Conservation (phyloP, 2,329 filamentous ascomycete species). For the Fusarium neocosmosporiellum region DNA sequence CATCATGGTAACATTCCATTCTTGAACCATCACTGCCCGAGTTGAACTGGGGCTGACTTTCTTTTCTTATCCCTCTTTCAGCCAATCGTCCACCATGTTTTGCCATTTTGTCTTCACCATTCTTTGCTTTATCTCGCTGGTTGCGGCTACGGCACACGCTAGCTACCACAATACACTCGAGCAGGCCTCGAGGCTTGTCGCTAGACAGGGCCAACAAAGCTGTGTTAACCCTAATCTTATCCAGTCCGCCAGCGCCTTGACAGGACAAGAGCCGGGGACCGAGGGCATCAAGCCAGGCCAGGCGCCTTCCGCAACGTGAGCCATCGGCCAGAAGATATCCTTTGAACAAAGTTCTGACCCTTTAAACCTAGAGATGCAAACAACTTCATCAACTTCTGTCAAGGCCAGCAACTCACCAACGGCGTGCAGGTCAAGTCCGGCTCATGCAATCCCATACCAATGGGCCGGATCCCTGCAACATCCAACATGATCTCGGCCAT, state of each 20-base stretch:
- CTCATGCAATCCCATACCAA: conserved; percentile 71
- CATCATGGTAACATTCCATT: not conserved
- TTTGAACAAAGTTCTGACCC: not conserved
- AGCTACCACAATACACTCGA: not conserved
- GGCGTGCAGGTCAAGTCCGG: conserved; percentile 66
- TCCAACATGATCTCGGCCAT: conserved; percentile 66
- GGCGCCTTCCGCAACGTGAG: conserved; percentile 62
- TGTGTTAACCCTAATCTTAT: not conserved
- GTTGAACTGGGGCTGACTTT: not conserved
- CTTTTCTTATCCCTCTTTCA: not conserved
- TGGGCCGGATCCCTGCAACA: conserved; percentile 67
- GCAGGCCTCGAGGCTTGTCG: not conserved
- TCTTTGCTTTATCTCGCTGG: not conserved
- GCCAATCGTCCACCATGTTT: not conserved
- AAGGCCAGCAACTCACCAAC: conserved; percentile 64
- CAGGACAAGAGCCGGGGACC: conserved; percentile 4
- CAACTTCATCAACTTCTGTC: conserved; percentile 63
- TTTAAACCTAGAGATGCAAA: not conserved
- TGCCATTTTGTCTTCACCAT: not conserved
- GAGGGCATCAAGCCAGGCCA: conserved; percentile 53
- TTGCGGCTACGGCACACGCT: not conserved
- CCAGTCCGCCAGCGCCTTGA: not conserved
- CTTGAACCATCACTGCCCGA: not conserved
- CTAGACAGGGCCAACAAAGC: not conserved
- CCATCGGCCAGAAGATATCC: not conserved